Conservation (phyloP, 306 rosid species). For the Pueraria montana region DNA sequence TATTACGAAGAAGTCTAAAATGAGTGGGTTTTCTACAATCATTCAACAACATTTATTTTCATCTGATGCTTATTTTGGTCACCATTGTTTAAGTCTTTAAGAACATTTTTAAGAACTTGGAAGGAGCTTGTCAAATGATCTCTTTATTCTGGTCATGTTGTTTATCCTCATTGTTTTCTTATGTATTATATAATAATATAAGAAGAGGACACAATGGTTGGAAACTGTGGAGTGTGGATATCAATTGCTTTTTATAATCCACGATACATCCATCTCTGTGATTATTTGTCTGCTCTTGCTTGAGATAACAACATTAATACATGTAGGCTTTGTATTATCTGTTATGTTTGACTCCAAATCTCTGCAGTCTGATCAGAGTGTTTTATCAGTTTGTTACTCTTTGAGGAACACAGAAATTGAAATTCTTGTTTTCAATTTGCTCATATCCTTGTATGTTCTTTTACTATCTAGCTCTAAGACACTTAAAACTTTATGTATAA, state of each 20-base stretch:
- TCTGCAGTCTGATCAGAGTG: no score
- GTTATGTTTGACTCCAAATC: no score
- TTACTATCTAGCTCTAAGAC: no score
- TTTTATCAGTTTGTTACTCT: no score
- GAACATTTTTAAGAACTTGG: neutral
- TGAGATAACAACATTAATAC: no score
- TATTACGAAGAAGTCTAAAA: neutral
- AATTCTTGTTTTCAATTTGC: no score
- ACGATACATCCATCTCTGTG: neutral
- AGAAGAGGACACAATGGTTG: neutral
- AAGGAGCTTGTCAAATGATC: neutral
- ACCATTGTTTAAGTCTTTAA: neutral
- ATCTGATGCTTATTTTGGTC: constrained; percentile 1
- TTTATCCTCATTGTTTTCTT: neutral
- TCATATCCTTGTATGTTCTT: no score
- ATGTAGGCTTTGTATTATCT: no score
- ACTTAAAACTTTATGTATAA: no score
- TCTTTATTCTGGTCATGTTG: neutral
- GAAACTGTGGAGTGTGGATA: neutral
- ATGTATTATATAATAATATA: neutral
- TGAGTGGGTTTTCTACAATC: constrained; percentile 7
- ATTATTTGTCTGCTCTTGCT: neutral
- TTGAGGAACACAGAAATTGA: no score
- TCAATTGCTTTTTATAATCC: neutral
- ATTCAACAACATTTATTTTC: neutral